Conservation (phyloP, 768 basidiomycete genomes). For the Lactarius vividus region DNA sequence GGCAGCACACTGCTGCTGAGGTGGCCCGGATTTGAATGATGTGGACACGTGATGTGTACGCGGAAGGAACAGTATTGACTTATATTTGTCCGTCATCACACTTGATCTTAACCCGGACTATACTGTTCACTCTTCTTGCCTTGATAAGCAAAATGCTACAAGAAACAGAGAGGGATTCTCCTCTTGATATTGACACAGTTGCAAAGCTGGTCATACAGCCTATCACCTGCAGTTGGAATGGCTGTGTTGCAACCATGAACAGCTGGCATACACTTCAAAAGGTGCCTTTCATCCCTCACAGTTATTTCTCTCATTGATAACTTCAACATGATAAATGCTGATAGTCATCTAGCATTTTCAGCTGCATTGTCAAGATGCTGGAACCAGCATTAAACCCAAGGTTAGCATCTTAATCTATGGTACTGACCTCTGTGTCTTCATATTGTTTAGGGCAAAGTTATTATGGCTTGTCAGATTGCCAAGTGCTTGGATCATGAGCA, state of each 20-base stretch:
- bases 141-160: not conserved
- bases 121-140: not conserved
- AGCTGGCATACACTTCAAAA: constrained; percentile 17
- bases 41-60: constrained; percentile 1
- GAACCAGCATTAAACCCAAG: not conserved
- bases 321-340: not conserved
- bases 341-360: constrained; percentile 10
- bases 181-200: not conserved
- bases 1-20: constrained; percentile 1
- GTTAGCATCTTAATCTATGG: not conserved
- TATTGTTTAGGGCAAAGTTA: not conserved
- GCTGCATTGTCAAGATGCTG: not conserved
- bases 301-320: not conserved
- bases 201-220: constrained; percentile 30
- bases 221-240: constrained; percentile 13
- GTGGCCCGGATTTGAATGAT: not conserved
- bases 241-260: constrained; percentile 14
- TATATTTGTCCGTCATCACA: constrained; percentile 1
- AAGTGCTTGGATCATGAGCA: not conserved
- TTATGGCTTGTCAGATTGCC: constrained; percentile 7
- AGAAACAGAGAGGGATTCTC: not conserved
- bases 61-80: not conserved
- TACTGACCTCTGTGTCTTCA: not conserved
- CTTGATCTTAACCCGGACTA: not conserved
- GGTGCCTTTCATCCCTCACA: constrained; percentile 1